Base-by-base conservation (phyloP, 106 monocot species). In the Dactylorhiza incarnata region DNA sequence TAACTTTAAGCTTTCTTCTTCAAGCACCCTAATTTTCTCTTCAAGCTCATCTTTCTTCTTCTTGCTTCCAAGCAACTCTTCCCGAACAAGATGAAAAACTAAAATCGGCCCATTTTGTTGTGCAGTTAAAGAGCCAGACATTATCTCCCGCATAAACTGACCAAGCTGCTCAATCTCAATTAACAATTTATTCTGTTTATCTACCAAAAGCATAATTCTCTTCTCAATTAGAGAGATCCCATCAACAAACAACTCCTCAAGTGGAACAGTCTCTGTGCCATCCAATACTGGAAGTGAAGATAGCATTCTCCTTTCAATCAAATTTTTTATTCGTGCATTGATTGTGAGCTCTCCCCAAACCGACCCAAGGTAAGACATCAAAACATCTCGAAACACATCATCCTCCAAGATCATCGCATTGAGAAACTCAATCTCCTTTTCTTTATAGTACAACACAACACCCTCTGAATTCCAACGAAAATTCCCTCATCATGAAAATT, bases 351-450 rank as follows among this genome's bases (percentile, higher is more conserved):
- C 45, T 46, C 82, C 81, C 19, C 53, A 75, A 79, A 89, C 43
- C 49, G 93, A 87, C 73, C 67, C 82, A 65, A 88, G n/a, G 74
- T 96, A 90, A 49, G 85, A 86, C 82, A 72, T 37, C 45, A 87
- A 59, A 37, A 91, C 81, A 79, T 89, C 87, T 13, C 70, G 81
- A 20, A 84, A 91, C 19, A 93, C 56, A 55, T 73, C 79, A 45
- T 66, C 79, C 65, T 87, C 85, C 3, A 79, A 72, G 22, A 81
- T 68, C 58, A 84, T 93, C 12, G 54, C 58, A 68, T 84, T 83
- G 15, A 96, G 86, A 56, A 83, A 76, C 45, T 94, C 89, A 25
- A 94, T 84, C 69, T 97, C 89, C 73, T 89, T 78, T 43, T 91
- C 86, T 75, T 90, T 93, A 43, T 70, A 15, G 77, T 74, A 22